Conservation (phyloP, 164 flowering plant genomes). For the Sedum album region DNA sequence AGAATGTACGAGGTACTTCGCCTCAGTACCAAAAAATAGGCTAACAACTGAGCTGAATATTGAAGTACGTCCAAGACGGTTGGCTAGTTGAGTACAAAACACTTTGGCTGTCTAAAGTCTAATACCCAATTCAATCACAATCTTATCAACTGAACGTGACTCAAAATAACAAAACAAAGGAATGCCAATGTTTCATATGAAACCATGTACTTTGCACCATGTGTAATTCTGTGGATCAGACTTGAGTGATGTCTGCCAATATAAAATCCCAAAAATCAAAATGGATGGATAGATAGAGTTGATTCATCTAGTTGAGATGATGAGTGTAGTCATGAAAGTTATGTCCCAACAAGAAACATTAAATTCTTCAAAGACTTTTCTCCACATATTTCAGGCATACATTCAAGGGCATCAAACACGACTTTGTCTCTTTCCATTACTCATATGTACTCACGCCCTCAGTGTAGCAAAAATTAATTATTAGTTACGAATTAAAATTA, state of each 20-base stretch:
- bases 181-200: not conserved
- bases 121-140: too few species aligned
- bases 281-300: too few species aligned
- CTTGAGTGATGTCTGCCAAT: not conserved
- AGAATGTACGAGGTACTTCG: too few species aligned
- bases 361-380: not conserved
- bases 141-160: not conserved
- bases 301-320: not conserved
- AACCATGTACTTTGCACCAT: not conserved
- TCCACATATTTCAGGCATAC: not conserved
- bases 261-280: too few species aligned
- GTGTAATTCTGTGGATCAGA: not conserved
- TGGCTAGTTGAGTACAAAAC: too few species aligned
- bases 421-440: not conserved
- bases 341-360: not conserved
- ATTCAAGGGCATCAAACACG: not conserved
- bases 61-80: too few species aligned
- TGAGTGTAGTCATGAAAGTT: not conserved
- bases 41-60: too few species aligned
- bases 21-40: too few species aligned
- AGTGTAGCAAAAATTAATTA: too few species aligned
- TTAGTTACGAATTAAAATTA: too few species aligned
- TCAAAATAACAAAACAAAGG: not conserved
- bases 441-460: not conserved
- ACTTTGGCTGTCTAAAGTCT: not conserved